phyloP scores from a whole-genome alignment of 1,284 basidiomycete species.

The Laetiporus sulphureus region DNA sequence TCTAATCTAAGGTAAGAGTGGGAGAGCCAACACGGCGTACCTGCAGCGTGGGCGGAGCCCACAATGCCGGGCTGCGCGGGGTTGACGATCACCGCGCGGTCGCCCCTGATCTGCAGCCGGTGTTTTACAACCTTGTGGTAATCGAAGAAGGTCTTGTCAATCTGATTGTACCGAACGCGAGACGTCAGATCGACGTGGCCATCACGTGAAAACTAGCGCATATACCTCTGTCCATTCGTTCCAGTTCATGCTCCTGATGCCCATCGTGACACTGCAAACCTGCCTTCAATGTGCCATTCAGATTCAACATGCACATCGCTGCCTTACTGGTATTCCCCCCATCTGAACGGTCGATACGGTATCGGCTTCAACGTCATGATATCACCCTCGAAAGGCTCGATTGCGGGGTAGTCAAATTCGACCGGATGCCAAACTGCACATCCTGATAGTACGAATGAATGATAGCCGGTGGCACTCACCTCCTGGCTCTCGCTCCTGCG shows the following conservation, averaged over 20 bases:
- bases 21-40: slow-evolving; percentile 26
- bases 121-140: slow-evolving; percentile 50
- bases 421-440: slow-evolving; percentile 21
- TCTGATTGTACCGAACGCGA: slow-evolving; percentile 23
- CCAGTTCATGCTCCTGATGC: slow-evolving; percentile 61
- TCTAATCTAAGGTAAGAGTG: no score
- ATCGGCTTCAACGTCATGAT: slow-evolving; percentile 43
- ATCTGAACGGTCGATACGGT: slow-evolving; percentile 57
- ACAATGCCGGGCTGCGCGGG: slow-evolving; percentile 34
- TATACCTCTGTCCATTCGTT: slow-evolving; percentile 61
- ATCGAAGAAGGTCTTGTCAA: slow-evolving; percentile 47
- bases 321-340: slow-evolving; percentile 56
- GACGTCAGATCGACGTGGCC: slow-evolving; percentile 1
- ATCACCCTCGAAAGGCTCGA: slow-evolving; percentile 34
- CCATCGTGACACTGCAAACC: slow-evolving; percentile 57
- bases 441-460: no score
- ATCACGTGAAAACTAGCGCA: background rate
- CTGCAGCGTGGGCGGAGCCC: slow-evolving; percentile 44
- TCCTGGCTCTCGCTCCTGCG: slow-evolving; percentile 5
- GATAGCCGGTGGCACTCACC: slow-evolving; percentile 1
- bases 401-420: slow-evolving; percentile 43
- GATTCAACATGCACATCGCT: background rate
- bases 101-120: slow-evolving; percentile 44
- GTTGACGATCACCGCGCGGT: slow-evolving; percentile 38
- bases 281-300: background rate